Base-by-base conservation (phyloP, 2,329 filamentous ascomycete species). In the Geosmithia putterillii region DNA sequence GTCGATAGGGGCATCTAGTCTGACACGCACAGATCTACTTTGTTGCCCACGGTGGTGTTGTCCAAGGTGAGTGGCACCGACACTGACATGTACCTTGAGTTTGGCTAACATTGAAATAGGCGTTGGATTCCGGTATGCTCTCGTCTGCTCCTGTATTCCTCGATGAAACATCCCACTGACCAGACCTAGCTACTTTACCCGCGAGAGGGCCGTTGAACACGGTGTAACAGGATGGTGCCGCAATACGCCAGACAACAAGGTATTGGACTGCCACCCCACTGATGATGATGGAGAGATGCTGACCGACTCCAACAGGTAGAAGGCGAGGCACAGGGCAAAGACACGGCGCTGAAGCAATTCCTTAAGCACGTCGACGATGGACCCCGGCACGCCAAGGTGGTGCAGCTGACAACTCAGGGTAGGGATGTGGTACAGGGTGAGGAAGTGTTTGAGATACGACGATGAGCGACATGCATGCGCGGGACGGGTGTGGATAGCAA, bases 241-340 rank as follows among this genome's bases (percentile, higher is more conserved):
- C 32, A 81, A 81, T 53, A 76, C 73, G 0, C 52, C 64, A 2
- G 66, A 74, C 46, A 69, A 72, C 48, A 78, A 76, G 62, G 76
- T 71, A 50, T 37, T 51, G 15, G 4, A 7, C 28, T 5, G 7
- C 19, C 19, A 20, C n/a, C 17, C 19, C 15, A 23, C 9, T 34
- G 10, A 32, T 12, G 10, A 32, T 32, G 10, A 20, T 37, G 23
- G 36, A 25, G 37, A 22, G n/a, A 41, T 17, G 38, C 41, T 45
- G 42, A 51, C 53, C 43, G 48, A 22, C 20, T 8, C 15, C n/a
- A 17, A 41, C 39, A 95, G 86, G 89, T 96, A 40, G 79, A 86
- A 56, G 90, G 90, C 21, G 89, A 95, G 64, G 88, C 82, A 5
- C 90, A 96, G 58, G 89, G 87, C 23, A 69, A 74, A 2, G 70